Evolutionary conservation across 106 monocot genomes (phyloP).

Genomic region (Hemerocallis citrina): DNA sequence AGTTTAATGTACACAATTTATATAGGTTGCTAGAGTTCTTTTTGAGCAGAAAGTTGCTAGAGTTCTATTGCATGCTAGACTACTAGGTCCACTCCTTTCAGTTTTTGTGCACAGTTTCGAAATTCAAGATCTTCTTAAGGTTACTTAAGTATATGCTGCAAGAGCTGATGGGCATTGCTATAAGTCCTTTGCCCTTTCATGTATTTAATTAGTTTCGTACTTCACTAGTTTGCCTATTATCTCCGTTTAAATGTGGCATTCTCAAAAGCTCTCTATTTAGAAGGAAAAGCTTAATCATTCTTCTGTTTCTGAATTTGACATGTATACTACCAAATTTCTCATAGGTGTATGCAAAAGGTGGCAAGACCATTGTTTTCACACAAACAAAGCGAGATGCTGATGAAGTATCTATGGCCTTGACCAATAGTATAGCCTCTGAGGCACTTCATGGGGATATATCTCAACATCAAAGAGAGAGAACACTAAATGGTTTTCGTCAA

Average conservation of each 20-base stretch:
- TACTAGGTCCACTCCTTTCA: no score
- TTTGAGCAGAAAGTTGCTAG: no score
- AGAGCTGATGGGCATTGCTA: neutral
- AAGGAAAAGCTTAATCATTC: neutral
- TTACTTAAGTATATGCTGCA: neutral
- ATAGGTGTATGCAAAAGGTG: constrained; percentile 97
- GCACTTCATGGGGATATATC: no score
- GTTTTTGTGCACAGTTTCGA: no score
- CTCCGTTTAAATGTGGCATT: neutral
- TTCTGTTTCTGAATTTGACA: neutral
- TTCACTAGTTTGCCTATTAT: neutral
- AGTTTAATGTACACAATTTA: no score
- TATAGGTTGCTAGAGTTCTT: no score
- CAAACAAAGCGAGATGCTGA: constrained; percentile 94
- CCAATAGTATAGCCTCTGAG: constrained; percentile 58
- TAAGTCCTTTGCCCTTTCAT: neutral
- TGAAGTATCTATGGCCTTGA: constrained; percentile 35
- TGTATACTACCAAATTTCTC: constrained; percentile 2
- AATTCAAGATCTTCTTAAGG: no score
- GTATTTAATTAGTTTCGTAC: neutral
- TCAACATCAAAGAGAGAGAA: constrained; percentile 17
- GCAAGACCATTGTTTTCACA: constrained; percentile 96
- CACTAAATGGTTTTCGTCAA: no score
- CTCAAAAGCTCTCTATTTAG: neutral
- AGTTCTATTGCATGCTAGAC: no score